These are phyloP conservation scores for Trichoderma semiorbis DNA, from an alignment of 2,329 filamentous ascomycete species.

Conservation along the genomic window DNA sequence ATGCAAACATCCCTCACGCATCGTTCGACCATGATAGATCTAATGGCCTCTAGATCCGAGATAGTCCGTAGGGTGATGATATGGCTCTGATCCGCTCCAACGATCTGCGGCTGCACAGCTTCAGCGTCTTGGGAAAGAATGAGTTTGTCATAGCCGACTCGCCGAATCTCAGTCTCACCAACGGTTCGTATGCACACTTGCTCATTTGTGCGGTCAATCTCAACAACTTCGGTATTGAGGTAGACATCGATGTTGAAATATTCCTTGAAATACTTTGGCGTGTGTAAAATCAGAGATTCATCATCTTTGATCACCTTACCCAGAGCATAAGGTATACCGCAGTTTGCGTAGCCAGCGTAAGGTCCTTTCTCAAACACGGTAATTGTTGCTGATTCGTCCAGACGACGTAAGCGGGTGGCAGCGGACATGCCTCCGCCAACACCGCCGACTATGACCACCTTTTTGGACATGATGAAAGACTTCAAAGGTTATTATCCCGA, in stretches of 20 bases:
- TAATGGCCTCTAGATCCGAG: rapidly evolving
- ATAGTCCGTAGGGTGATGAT: background rate
- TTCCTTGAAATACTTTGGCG: background rate
- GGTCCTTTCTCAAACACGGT: background rate
- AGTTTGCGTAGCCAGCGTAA: background rate
- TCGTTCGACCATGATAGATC: background rate
- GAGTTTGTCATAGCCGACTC: background rate
- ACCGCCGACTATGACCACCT: background rate
- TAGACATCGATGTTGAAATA: background rate
- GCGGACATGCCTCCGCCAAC: background rate
- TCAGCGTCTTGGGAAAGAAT: background rate
- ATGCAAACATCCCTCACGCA: background rate
- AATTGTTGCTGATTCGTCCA: background rate
- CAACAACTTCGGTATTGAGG: background rate
- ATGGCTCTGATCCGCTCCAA: background rate
- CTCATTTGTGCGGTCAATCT: background rate
- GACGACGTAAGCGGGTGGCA: background rate
- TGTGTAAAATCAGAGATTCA: background rate
- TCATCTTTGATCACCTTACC: background rate
- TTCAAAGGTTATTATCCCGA: background rate
- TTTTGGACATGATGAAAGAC: background rate
- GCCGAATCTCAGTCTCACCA: background rate
- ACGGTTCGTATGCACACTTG: background rate
- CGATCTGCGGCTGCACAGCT: background rate
- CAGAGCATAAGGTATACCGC: background rate